Evolutionary conservation across 495 filamentous ascomycete species (phyloP).

Genomic region (Xylaria curta): DNA sequence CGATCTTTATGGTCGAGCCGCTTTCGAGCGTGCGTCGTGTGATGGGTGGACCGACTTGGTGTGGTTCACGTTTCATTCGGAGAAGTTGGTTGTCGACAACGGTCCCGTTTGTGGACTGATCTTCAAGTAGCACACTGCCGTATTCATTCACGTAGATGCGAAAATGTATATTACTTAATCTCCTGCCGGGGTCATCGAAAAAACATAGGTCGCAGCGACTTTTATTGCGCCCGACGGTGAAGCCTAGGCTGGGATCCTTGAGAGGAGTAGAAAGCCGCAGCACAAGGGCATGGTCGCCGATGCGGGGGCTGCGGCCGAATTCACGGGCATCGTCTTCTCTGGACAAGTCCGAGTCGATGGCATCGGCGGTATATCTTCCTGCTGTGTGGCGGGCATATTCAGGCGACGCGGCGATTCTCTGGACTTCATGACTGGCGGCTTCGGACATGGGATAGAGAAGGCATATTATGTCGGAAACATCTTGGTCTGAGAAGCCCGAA

Average conservation of each 20-base stretch:
- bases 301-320: conserved; percentile 54
- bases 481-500: conserved; percentile 78
- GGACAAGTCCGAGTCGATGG: conserved; percentile 55
- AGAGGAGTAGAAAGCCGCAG: conserved; percentile 76
- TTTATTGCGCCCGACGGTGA: conserved; percentile 81
- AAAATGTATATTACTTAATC: conserved; percentile 90
- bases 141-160: conserved; percentile 83
- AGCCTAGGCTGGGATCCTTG: conserved; percentile 69
- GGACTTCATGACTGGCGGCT: conserved; percentile 71
- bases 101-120: conserved; percentile 92
- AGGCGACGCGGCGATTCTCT: conserved; percentile 50
- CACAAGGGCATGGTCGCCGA: conserved; percentile 73
- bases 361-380: conserved; percentile 48
- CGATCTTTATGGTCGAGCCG: conserved; percentile 75
- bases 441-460: conserved; percentile 82
- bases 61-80: conserved; percentile 44
- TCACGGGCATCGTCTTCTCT: conserved; percentile 47
- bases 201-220: conserved; percentile 77
- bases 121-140: conserved; percentile 86
- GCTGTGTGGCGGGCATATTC: conserved; percentile 48
- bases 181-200: conserved; percentile 59
- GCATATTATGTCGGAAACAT: conserved; percentile 86
- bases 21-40: conserved; percentile 67
- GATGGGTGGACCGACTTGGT: conserved; percentile 37
- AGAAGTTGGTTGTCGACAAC: conserved; percentile 75